These are phyloP conservation scores for Tuber melanosporum DNA, from an alignment of 495 filamentous ascomycete species.

Conservation along the genomic window DNA sequence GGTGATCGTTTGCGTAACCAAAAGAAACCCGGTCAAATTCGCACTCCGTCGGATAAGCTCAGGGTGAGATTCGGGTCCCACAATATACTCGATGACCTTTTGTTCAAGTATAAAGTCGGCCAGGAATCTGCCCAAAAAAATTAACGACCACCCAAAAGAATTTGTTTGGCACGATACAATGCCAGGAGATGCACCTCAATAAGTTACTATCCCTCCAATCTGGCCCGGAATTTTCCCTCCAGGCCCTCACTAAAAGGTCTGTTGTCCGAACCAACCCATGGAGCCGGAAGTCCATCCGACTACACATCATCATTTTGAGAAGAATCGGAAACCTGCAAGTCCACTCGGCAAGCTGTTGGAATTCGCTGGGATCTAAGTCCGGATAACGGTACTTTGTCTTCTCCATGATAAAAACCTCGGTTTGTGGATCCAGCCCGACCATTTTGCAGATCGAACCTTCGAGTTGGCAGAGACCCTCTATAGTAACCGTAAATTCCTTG, in stretches of 20 bases:
- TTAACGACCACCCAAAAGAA: neutral
- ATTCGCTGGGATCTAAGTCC: slow-evolving; percentile 27
- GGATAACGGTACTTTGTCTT: slow-evolving; percentile 30
- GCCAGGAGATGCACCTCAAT: slow-evolving; percentile 24
- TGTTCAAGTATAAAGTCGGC: slow-evolving; percentile 58
- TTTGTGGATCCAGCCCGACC: slow-evolving; percentile 22
- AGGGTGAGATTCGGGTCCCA: slow-evolving; percentile 85
- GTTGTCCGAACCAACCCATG: slow-evolving; percentile 33
- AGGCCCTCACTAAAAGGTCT: slow-evolving; percentile 33
- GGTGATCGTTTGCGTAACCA: slow-evolving; percentile 71
- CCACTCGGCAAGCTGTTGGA: slow-evolving; percentile 29
- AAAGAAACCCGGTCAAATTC: slow-evolving; percentile 81
- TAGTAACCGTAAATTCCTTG: slow-evolving; percentile 30
- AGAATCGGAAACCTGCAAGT: slow-evolving; percentile 38
- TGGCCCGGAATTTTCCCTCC: slow-evolving; percentile 33
- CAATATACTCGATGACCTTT: slow-evolving; percentile 72
- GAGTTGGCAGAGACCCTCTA: slow-evolving; percentile 23
- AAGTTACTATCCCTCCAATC: slow-evolving; percentile 35
- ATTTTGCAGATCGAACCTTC: slow-evolving; percentile 27
- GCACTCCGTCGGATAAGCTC: slow-evolving; percentile 73
- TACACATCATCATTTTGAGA: slow-evolving; percentile 37
- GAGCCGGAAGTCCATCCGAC: slow-evolving; percentile 40
- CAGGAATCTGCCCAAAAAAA: slow-evolving; percentile 47
- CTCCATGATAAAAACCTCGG: slow-evolving; percentile 22
- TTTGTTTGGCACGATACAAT: neutral